phyloP scores from a whole-genome alignment of 345 rosid species.

The Dipteronia dyeriana region DNA sequence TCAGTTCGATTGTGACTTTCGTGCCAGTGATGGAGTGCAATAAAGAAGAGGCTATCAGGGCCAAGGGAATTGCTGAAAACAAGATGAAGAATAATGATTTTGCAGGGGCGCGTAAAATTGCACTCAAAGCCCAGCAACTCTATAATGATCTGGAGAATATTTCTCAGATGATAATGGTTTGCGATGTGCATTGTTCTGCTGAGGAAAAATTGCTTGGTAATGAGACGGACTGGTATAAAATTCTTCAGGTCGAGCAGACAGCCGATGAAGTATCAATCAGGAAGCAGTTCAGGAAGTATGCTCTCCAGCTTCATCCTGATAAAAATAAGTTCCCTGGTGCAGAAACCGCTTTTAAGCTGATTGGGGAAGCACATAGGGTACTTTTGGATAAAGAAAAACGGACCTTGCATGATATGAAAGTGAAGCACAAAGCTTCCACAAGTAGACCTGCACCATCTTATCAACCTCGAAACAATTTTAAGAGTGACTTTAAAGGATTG shows the following conservation, averaged over 20 bases:
- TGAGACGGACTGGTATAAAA: constrained; percentile 88
- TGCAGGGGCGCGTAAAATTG: constrained; percentile 62
- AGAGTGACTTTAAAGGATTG: constrained; percentile 31
- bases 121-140: constrained; percentile 67
- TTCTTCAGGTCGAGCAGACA: constrained; percentile 62
- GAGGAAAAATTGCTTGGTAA: constrained; percentile 54
- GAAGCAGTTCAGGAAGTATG: constrained; percentile 86
- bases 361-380: constrained; percentile 83
- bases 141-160: constrained; percentile 58
- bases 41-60: constrained; percentile 90
- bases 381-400: constrained; percentile 68
- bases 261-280: constrained; percentile 71
- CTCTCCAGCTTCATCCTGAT: constrained; percentile 90
- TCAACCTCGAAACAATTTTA: constrained; percentile 31
- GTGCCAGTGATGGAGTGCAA: constrained; percentile 63
- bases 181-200: constrained; percentile 84
- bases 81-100: constrained; percentile 65
- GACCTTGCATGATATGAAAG: constrained; percentile 51
- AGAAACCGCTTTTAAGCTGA: constrained; percentile 84
- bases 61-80: constrained; percentile 63
- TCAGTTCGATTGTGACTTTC: background rate
- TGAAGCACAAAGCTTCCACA: constrained; percentile 35
- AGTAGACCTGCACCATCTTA: constrained; percentile 36
- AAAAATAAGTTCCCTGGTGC: constrained; percentile 92
- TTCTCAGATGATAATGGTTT: constrained; percentile 68